These are phyloP conservation scores for Warburgia ugandensis DNA, from an alignment of 164 flowering plant species.

Conservation along the genomic window DNA sequence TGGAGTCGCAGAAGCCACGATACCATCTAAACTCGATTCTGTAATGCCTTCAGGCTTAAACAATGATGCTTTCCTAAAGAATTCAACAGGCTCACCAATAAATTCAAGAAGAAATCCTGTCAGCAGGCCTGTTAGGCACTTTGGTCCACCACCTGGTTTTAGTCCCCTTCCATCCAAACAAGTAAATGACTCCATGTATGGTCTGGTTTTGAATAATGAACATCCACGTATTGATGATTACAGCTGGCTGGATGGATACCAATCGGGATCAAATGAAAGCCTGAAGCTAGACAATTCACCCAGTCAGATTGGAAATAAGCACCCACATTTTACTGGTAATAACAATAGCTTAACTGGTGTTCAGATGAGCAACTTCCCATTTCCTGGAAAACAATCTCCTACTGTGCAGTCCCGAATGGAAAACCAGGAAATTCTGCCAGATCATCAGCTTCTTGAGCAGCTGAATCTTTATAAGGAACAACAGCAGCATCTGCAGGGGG, in stretches of 20 bases:
- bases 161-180: conserved; percentile 43
- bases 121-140: conserved; percentile 71
- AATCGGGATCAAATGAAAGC: conserved; percentile 32
- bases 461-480: conserved; percentile 39
- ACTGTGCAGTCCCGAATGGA: conserved; percentile 33
- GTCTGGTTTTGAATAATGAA: conserved; percentile 26
- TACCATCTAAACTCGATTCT: conserved; percentile 40
- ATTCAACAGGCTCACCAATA: conserved; percentile 22
- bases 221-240: conserved; percentile 58
- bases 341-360: conserved; percentile 32
- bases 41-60: conserved; percentile 28
- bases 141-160: conserved; percentile 96
- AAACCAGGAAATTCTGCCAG: conserved; percentile 42
- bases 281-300: conserved; percentile 23
- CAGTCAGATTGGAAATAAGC: conserved; percentile 17
- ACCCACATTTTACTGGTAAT: conserved; percentile 17
- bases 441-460: conserved; percentile 36
- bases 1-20: conserved; percentile 26
- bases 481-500: conserved; percentile 32
- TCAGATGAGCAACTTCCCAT: conserved; percentile 55
- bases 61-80: conserved; percentile 19
- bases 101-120: conserved; percentile 55
- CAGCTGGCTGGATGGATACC: conserved; percentile 90
- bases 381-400: conserved; percentile 79
- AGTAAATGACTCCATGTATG: conserved; percentile 25